Percentiles rank a stretch among this genome's conserved stretches.
Evolutionary conservation across 192 early-diverging fungal species (phyloP).

Genomic region (Thoreauomyces humboldtii): DNA sequence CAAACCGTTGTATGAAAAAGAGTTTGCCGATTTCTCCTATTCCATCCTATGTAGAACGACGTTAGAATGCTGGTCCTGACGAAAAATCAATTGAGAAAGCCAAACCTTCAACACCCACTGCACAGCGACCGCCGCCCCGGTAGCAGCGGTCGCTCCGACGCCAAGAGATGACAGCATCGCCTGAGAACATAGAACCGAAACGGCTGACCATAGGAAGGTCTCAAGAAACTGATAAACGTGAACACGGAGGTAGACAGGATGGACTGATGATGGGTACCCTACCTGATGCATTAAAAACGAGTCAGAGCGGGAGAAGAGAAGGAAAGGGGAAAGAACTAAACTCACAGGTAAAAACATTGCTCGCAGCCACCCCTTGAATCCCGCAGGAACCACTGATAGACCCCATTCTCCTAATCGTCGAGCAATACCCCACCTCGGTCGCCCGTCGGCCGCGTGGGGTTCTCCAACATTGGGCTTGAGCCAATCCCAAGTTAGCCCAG

Average conservation of each 20-base stretch:
- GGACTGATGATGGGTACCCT: constrained; percentile 60
- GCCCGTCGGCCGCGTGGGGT: no score
- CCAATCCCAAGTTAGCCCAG: no score
- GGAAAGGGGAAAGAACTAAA: background rate
- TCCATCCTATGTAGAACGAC: background rate
- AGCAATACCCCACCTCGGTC: no score
- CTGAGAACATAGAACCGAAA: constrained; percentile 65
- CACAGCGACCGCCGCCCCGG: constrained; percentile 62
- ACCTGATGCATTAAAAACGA: background rate
- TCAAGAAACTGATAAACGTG: constrained; percentile 63
- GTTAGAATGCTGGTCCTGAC: background rate
- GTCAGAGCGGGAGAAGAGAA: constrained; percentile 4
- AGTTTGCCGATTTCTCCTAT: constrained; percentile 61
- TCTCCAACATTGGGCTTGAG: no score
- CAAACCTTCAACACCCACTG: constrained; percentile 67
- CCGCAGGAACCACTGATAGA: no score
- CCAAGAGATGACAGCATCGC: constrained; percentile 66
- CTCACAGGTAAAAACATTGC: constrained; percentile 58
- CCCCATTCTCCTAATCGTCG: no score
- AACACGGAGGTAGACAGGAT: constrained; percentile 53
- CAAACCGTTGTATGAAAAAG: constrained; percentile 67
- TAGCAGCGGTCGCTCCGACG: constrained; percentile 43
- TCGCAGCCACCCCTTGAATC: constrained; percentile 42
- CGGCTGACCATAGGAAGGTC: constrained; percentile 60
- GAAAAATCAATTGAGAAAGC: background rate